Base-by-base conservation (phyloP, 805 yeast species). In the Ogataea glucozyma region DNA sequence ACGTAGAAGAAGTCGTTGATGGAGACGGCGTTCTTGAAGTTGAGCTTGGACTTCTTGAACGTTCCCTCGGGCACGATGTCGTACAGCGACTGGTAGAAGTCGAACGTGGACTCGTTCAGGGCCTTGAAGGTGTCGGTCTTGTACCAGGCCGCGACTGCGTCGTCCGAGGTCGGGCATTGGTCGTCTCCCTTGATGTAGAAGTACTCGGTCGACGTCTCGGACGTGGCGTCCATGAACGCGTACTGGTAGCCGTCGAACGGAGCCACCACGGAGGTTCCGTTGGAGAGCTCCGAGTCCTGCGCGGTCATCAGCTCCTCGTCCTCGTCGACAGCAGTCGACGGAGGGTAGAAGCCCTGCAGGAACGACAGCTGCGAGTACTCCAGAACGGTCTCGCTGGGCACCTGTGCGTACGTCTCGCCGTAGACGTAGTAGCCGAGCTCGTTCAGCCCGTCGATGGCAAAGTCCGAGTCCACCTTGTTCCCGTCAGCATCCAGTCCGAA, bases 301-400 rank as follows among this genome's bases (percentile, higher is more conserved):
- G 35, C 44, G 21, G 49, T 62, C 19, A 56, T 56, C 33, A 61
- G 48, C 12, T 51, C 43, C 16, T 41, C 49, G 33, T 54, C 54
- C 6, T 57, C 46, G 36, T 58, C 54, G 20, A 62, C 61, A 12
- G 50, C 65, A 9, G 42, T 49, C 13, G 66, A 56, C 18, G 76
- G 72, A 12, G 78, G 78, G 48, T 69, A 74, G 26, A 73, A 53
- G 24, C 78, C 78, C 54, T 74, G 78, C 31, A 72, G 49, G 58
- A 72, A 74, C 3, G 76, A 63, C 43, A 62, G 43, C 44, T 70
- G 75, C 16, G 75, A 66, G 56, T 64, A 65, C 27, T 62, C 59
- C 30, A 74, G 57, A 24, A 72, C 75, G 19, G 61, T 62, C 6
- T 60, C 44, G 21, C 66, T 60, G 4, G 72, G 61, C 14, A 66